These are phyloP conservation scores for Globisporangium spinosum DNA, from an alignment of 352 stramenopile species.

Conservation along the genomic window DNA sequence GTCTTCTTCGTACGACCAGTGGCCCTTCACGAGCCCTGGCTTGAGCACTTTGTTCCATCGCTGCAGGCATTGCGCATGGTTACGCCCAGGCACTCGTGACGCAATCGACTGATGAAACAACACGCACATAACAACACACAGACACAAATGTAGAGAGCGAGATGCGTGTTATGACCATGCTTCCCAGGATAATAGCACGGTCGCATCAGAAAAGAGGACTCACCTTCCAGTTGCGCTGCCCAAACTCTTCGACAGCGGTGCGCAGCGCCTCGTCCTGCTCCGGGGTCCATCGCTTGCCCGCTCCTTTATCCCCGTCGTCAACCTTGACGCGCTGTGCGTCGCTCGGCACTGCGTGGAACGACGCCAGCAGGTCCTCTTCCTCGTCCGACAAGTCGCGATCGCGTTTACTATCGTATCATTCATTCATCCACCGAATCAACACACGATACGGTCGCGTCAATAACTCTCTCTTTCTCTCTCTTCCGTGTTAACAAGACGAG, in stretches of 20 bases:
- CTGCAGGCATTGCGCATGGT: slow-evolving; percentile 75
- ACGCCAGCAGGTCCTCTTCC: slow-evolving; percentile 35
- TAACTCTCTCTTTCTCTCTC: background rate
- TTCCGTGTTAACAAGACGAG: background rate
- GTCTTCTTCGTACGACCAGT: slow-evolving; percentile 92
- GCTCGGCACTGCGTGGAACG: slow-evolving; percentile 49
- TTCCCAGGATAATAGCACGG: background rate
- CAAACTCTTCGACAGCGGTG: slow-evolving; percentile 67
- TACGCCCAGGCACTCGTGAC: slow-evolving; percentile 48
- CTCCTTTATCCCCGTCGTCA: slow-evolving; percentile 40
- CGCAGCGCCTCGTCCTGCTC: slow-evolving; percentile 76
- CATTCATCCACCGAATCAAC: background rate
- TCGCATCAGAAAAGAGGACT: background rate
- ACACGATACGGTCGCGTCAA: background rate
- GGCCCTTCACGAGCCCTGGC: slow-evolving; percentile 89
- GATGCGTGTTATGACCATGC: background rate
- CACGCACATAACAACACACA: background rate
- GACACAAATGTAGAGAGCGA: background rate
- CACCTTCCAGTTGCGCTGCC: slow-evolving; percentile 85
- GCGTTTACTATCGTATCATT: slow-evolving; percentile 2
- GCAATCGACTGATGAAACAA: slow-evolving; percentile 38
- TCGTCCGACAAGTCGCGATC: slow-evolving; percentile 17
- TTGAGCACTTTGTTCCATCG: slow-evolving; percentile 88
- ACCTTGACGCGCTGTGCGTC: slow-evolving; percentile 48
- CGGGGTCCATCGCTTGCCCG: slow-evolving; percentile 63